Percentiles rank a stretch among this genome's conserved stretches.
Evolutionary conservation across 768 basidiomycete genomes (phyloP).

Genomic region (Russula dissimulans): DNA sequence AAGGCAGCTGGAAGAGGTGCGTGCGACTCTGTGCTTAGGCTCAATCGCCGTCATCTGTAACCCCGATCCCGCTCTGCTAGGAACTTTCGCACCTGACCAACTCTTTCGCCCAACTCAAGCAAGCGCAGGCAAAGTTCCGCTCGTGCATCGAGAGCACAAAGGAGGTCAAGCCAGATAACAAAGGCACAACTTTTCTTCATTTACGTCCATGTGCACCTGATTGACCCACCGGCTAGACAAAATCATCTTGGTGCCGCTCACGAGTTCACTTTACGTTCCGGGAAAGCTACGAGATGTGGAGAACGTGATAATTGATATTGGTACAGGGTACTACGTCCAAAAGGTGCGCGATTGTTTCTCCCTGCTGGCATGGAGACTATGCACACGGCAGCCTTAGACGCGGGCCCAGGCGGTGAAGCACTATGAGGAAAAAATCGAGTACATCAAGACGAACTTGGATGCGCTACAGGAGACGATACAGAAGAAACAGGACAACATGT

Average conservation of each 20-base stretch:
- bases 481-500: constrained; percentile 87
- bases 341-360: constrained; percentile 48
- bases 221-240: constrained; percentile 44
- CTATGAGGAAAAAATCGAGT: constrained; percentile 74
- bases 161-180: constrained; percentile 64
- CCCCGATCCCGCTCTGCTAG: constrained; percentile 33
- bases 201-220: not conserved
- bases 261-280: constrained; percentile 91
- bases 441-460: constrained; percentile 76
- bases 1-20: constrained; percentile 86
- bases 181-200: constrained; percentile 29
- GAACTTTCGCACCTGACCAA: constrained; percentile 87
- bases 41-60: not conserved
- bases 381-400: constrained; percentile 42
- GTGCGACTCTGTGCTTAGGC: constrained; percentile 11
- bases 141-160: constrained; percentile 73
- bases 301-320: constrained; percentile 89
- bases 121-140: constrained; percentile 88
- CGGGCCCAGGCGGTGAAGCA: constrained; percentile 72
- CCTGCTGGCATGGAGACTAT: not conserved
- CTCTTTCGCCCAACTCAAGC: constrained; percentile 87
- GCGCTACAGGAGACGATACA: constrained; percentile 81
- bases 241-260: constrained; percentile 84
- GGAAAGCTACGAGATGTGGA: constrained; percentile 78
- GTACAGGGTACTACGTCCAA: constrained; percentile 93